These are phyloP conservation scores for Babesia caballi DNA, from an alignment of 169 alveolate species.

Conservation along the genomic window DNA sequence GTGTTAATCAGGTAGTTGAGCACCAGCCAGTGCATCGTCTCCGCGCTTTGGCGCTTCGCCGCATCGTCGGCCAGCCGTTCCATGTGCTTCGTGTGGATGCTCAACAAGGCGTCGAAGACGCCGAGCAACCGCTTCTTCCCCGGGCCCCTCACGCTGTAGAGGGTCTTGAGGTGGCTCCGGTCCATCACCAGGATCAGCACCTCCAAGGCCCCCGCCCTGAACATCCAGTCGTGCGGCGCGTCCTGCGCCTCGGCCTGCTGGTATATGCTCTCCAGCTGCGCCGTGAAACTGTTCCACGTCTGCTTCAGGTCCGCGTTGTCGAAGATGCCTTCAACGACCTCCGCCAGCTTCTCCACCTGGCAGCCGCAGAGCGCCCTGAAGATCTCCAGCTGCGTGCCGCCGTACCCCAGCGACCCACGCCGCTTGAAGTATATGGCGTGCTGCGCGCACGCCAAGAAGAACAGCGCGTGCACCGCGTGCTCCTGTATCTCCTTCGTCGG, in stretches of 20 bases:
- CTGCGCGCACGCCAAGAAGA: not conserved
- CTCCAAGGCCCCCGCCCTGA: slow-evolving; percentile 2
- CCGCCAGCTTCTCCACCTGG: slow-evolving; percentile 3
- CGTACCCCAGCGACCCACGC: not conserved
- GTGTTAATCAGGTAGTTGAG: slow-evolving; percentile 16
- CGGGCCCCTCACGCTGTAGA: slow-evolving; percentile 5
- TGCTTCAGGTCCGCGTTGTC: not conserved
- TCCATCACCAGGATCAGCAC: slow-evolving; percentile 14
- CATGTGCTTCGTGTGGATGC: not conserved
- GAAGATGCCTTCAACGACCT: not conserved
- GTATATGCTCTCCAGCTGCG: not conserved
- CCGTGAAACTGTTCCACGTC: slow-evolving; percentile 1
- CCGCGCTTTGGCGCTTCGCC: not conserved
- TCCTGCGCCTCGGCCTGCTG: not conserved
- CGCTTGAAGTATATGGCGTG: slow-evolving; percentile 15
- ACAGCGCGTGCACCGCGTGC: slow-evolving; percentile 7
- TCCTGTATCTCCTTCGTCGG: not conserved
- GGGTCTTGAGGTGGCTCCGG: slow-evolving; percentile 6
- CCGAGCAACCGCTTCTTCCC: slow-evolving; percentile 1
- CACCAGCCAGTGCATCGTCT: slow-evolving; percentile 12
- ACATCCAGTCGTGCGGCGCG: slow-evolving; percentile 4
- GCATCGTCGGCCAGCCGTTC: not conserved
- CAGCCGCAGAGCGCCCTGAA: slow-evolving; percentile 15
- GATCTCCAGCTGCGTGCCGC: slow-evolving; percentile 14
- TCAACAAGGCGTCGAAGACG: not conserved